Evolutionary conservation across 148 eudicot species (phyloP), one percentile per base, ranked within the genome.

Genomic region (Cornus controversa): DNA sequence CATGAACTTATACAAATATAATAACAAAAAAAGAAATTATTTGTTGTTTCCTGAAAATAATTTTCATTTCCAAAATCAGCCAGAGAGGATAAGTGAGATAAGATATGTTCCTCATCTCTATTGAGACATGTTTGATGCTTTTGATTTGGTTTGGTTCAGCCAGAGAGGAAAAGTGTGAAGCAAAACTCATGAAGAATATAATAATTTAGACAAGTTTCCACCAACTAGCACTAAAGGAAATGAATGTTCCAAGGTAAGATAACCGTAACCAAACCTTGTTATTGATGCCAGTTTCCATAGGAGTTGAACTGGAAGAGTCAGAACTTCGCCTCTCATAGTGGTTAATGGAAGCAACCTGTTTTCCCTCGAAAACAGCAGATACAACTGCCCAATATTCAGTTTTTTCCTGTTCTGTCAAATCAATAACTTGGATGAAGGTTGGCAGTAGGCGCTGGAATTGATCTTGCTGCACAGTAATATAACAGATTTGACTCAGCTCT

Each of bases 401-500:
- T 82, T 89, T 94, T 76, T 94, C 98, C 79, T 81, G 76, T 77
- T 87, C 91, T 58, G 93, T 90, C 78, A 94, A 85, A 77, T 92
- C 91, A 78, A 92, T 94, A 34, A 94, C 84, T 85, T 94, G 97
- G 79, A 93, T 91, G 73, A 91, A 94, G 53, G 98, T 94, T 67
- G 98, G 98, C 66, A 94, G 80, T 64, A 91, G 87, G 66, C 98
- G 94, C 76, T 90, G 83, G 87, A 92, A 94, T 70, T 94, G 98
- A 79, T 94, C 98, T 90, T 91, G 91, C 98, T 94, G 97, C 87
- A 84, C 40, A 72, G 37, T 8, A 78, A 78, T 15, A 68, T 34
- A 63, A 42, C 15, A 27, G 36, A 50, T 67, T 70, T 66, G 34
- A 29, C 24, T 66, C 16, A 65, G 0, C 29, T 50, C 31, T 11